phyloP scores from a whole-genome alignment of 179 eudicot genomes.

The Silene noctiflora region DNA sequence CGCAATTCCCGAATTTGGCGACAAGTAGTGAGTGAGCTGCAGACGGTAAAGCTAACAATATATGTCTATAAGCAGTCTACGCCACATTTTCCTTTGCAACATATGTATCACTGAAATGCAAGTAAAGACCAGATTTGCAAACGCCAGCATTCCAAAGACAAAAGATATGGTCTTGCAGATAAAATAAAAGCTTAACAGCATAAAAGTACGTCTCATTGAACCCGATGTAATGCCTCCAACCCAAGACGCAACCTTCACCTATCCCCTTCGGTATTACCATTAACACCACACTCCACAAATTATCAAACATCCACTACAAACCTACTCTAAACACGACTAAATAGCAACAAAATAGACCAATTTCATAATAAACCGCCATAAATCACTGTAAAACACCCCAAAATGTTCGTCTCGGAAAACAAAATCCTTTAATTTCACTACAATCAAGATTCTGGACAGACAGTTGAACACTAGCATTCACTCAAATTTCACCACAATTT shows the following conservation, averaged over 20 bases:
- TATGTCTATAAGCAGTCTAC: neutral
- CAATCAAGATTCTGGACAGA: neutral
- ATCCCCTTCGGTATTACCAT: neutral
- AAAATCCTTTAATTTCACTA: neutral
- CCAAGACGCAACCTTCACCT: neutral
- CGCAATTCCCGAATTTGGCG: neutral
- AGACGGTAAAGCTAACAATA: neutral
- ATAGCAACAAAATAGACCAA: neutral
- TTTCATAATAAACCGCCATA: neutral
- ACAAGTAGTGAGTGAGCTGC: neutral
- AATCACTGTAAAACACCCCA: too few species aligned
- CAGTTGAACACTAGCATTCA: neutral
- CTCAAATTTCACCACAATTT: neutral
- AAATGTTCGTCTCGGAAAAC: too few species aligned
- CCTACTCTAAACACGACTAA: neutral
- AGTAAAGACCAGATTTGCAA: neutral
- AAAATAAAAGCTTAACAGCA: too few species aligned
- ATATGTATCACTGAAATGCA: neutral
- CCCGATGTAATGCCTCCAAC: neutral
- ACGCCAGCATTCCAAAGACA: neutral
- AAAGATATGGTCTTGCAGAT: neutral
- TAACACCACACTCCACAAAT: neutral
- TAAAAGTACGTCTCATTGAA: neutral
- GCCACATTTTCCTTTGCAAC: neutral
- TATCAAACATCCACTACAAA: neutral